Conservation (phyloP, 352 stramenopile species). For the Phytopythium chamaehyphon region DNA sequence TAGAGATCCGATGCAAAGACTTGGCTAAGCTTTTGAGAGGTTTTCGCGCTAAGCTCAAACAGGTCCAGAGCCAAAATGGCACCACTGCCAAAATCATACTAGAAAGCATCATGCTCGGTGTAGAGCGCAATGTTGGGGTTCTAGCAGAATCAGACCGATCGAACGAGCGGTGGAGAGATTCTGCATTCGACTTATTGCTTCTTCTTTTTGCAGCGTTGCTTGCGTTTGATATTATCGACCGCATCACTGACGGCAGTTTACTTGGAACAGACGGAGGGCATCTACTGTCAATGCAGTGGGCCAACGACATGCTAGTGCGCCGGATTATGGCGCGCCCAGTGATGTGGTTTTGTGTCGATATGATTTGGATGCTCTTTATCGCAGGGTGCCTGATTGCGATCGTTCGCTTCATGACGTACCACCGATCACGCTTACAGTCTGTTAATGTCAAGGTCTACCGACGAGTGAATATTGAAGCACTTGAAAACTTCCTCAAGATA, state of each 20-base stretch:
- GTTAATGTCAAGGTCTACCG: slow-evolving; percentile 38
- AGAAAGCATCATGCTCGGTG: slow-evolving; percentile 51
- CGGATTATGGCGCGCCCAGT: slow-evolving; percentile 33
- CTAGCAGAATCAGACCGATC: slow-evolving; percentile 50
- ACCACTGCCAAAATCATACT: slow-evolving; percentile 75
- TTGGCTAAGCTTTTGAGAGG: slow-evolving; percentile 91
- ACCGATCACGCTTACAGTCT: slow-evolving; percentile 33
- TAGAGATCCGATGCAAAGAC: slow-evolving; percentile 91
- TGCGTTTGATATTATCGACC: slow-evolving; percentile 94
- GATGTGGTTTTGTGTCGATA: slow-evolving; percentile 48
- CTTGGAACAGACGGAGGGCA: slow-evolving; percentile 59
- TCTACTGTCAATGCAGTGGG: slow-evolving; percentile 45
- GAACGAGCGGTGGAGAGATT: slow-evolving; percentile 61
- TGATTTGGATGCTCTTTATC: slow-evolving; percentile 45
- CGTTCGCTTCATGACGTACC: slow-evolving; percentile 34
- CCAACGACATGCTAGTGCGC: slow-evolving; percentile 37
- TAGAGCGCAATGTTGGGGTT: slow-evolving; percentile 61
- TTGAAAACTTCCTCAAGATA: slow-evolving; percentile 44
- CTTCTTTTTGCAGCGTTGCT: slow-evolving; percentile 90
- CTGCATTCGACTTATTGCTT: slow-evolving; percentile 87
- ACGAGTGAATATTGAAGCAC: slow-evolving; percentile 46
- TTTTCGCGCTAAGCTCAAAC: slow-evolving; percentile 88
- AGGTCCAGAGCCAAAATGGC: slow-evolving; percentile 75
- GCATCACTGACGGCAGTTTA: slow-evolving; percentile 91
- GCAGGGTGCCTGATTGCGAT: slow-evolving; percentile 20